phyloP scores from a whole-genome alignment of 768 basidiomycete species.

The Tylopilus sp. region DNA sequence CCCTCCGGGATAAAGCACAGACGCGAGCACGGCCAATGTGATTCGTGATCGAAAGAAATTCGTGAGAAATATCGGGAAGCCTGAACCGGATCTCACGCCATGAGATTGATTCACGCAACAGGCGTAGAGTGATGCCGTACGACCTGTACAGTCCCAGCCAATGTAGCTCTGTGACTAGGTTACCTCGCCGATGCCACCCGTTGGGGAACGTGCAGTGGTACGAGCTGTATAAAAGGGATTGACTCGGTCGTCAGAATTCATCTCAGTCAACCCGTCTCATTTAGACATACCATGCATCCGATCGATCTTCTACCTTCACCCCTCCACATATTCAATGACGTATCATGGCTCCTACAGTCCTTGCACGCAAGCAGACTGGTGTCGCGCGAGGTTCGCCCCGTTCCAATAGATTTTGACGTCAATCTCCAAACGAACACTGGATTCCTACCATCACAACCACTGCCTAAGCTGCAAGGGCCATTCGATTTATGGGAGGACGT shows the following conservation, averaged over 20 bases:
- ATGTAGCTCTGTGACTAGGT: conserved; percentile 33
- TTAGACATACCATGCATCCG: conserved; percentile 22
- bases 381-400: conserved; percentile 31
- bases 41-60: conserved; percentile 19
- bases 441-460: conserved; percentile 73
- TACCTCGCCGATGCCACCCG: conserved; percentile 31
- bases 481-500: conserved; percentile 74
- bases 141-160: conserved; percentile 28
- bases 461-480: conserved; percentile 49
- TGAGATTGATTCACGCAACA: conserved; percentile 20
- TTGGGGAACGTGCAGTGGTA: conserved; percentile 28
- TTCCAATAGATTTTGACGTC: conserved; percentile 52
- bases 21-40: conserved; percentile 21
- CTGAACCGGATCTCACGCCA: conserved; percentile 22
- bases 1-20: conserved; percentile 19
- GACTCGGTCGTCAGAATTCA: neutral
- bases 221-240: conserved; percentile 31
- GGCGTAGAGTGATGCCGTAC: conserved; percentile 28
- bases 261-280: conserved; percentile 4
- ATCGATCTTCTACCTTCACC: conserved; percentile 51
- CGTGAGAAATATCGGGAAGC: conserved; percentile 17
- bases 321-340: conserved; percentile 46
- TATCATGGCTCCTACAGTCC: conserved; percentile 45
- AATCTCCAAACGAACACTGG: conserved; percentile 54
- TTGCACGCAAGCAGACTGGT: conserved; percentile 34